Percentiles rank a stretch among this genome's conserved stretches.
Conservation (phyloP, 805 yeast genomes). For the Candida hungchunana region DNA sequence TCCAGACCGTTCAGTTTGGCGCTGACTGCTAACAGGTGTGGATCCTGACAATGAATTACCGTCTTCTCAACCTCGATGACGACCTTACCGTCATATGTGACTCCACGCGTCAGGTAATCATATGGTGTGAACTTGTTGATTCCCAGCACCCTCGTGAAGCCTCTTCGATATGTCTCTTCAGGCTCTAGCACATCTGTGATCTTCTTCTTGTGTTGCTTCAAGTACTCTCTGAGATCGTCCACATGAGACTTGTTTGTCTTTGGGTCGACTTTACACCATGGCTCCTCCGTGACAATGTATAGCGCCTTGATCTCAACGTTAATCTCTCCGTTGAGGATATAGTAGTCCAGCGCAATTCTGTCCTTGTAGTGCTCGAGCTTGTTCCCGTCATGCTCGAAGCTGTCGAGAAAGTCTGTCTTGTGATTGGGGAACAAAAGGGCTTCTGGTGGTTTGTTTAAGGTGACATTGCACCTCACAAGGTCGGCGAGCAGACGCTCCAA, state of each 20-base stretch:
- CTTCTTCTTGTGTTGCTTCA: conserved; percentile 40
- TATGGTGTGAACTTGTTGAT: conserved; percentile 34
- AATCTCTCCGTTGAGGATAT: conserved; percentile 57
- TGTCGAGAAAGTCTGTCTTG: conserved; percentile 32
- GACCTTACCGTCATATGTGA: conserved; percentile 55
- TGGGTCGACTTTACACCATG: conserved; percentile 57
- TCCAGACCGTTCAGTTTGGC: conserved; percentile 63
- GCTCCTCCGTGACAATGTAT: conserved; percentile 45
- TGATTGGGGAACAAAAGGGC: conserved; percentile 55
- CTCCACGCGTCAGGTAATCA: conserved; percentile 57
- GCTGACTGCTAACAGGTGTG: conserved; percentile 55
- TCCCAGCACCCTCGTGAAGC: conserved; percentile 31
- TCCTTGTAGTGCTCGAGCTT: conserved; percentile 31
- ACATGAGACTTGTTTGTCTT: conserved; percentile 46
- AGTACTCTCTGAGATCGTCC: conserved; percentile 52
- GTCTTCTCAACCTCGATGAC: conserved; percentile 58
- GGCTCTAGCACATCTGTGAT: conserved; percentile 36
- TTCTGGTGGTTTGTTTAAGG: conserved; percentile 50
- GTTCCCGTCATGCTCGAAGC: conserved; percentile 35
- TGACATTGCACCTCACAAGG: conserved; percentile 29
- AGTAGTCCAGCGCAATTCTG: conserved; percentile 49
- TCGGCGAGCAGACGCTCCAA: conserved; percentile 22
- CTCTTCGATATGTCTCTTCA: conserved; percentile 32
- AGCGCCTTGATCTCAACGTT: conserved; percentile 55
- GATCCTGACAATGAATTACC: conserved; percentile 64